Conservation (phyloP, 768 basidiomycete species). For the Hysterangium stoloniferum region DNA sequence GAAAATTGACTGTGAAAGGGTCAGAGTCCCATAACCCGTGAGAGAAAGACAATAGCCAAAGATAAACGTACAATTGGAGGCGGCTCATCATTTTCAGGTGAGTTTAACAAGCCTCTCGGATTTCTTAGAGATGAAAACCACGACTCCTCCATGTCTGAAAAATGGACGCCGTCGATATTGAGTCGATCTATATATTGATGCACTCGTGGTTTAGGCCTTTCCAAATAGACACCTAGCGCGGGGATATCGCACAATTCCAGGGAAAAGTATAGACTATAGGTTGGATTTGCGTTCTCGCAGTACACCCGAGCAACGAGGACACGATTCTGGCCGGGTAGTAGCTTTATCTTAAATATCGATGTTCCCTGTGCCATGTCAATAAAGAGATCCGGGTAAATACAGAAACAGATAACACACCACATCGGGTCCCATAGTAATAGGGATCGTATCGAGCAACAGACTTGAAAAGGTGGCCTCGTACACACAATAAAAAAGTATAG, state of each 20-base stretch:
- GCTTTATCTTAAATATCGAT: not conserved
- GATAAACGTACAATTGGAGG: not conserved
- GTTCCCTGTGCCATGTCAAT: not conserved
- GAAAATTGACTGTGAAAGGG: not conserved
- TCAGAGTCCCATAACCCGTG: not conserved
- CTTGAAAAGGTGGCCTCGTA: not conserved
- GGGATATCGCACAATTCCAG: not conserved
- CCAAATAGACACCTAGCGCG: not conserved
- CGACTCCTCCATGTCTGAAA: not conserved
- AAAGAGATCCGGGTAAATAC: not conserved
- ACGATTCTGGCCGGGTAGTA: not conserved
- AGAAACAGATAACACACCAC: not conserved
- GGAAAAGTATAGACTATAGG: not conserved
- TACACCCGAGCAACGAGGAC: not conserved
- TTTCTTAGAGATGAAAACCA: not conserved
- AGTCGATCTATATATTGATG: not conserved
- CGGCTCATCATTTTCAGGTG: not conserved
- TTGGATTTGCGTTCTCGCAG: not conserved
- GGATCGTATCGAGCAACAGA: not conserved
- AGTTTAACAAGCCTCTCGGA: not conserved
- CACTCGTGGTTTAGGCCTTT: not conserved
- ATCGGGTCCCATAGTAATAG: not conserved
- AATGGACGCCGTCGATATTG: not conserved
- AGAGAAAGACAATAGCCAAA: not conserved
- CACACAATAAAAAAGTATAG: not conserved